Percentiles rank a stretch among this genome's conserved stretches.
Conservation (phyloP, 257 asterid species). For the Capsicum baccatum region DNA sequence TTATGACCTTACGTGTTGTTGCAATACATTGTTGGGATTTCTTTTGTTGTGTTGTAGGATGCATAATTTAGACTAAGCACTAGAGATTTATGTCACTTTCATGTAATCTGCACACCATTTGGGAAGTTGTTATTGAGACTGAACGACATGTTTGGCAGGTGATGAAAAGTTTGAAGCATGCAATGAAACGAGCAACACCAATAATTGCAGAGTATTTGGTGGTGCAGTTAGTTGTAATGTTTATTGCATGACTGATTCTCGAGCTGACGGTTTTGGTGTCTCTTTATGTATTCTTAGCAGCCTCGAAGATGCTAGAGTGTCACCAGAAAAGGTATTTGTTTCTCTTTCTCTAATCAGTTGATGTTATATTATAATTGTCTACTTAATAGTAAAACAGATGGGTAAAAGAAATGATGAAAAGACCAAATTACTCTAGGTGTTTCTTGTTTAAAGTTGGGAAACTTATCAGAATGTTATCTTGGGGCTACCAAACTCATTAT, state of each 20-base stretch:
- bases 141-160: constrained; percentile 54
- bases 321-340: constrained; percentile 82
- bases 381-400: neutral
- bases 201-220: constrained; percentile 89
- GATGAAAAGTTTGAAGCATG: constrained; percentile 94
- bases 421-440: neutral
- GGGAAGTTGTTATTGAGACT: neutral
- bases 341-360: neutral
- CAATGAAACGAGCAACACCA: constrained; percentile 88
- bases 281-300: constrained; percentile 78
- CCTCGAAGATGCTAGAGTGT: constrained; percentile 88
- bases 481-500: neutral
- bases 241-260: constrained; percentile 93
- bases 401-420: constrained; percentile 12
- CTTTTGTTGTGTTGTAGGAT: neutral
- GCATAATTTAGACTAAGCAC: neutral
- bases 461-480: neutral
- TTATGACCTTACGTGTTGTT: neutral
- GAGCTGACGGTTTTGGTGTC: constrained; percentile 94
- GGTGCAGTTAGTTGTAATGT: constrained; percentile 97
- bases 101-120: neutral
- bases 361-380: neutral
- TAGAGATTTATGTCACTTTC: neutral
- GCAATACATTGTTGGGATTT: constrained; percentile 5
- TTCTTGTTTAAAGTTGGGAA: neutral